Base-by-base conservation (phyloP, 139 green algal species). In the Closterium sp. region DNA sequence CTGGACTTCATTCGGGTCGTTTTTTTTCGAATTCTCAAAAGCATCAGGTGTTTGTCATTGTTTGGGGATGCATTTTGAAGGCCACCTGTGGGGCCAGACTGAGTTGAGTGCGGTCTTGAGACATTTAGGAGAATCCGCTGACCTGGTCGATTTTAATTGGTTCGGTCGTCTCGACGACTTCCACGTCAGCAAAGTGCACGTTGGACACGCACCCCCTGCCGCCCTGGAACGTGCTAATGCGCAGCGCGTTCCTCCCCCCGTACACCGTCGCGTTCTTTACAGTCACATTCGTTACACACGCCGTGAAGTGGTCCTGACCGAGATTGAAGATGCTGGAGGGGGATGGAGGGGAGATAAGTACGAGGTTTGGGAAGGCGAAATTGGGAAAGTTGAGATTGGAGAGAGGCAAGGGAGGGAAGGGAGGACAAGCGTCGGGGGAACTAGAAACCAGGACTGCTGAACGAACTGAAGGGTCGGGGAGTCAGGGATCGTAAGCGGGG, bases 141-240 rank as follows among this genome's bases (percentile, higher is more conserved):
- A 79, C 62, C 62, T 79, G 62, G 62, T 79, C 62, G 62, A 79
- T 79, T 79, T 79, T 79, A 0, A 79, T 79, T 79, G 62, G 62
- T 24, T 79, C 62, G 19, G 62, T 79, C 17, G 62, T 79, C 62
- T 79, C 62, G 62, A 79, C 27, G 17, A 79, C 62, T 13, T 79
- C 62, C 85, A 87, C 85, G 85, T 87, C 85, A 31, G 85, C n/a
- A 31, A 32, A 87, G 85, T 30, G 28, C 28, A 87, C 28, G 85
- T 87, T 87, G 28, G 28, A 87, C 9, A 87, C 22, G 28, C n/a
- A 32, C 85, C 85, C 85, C 22, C 85, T 28, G 19, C 85, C 85
- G 85, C 85, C 85, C 85, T 87, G 85, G 85, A 29, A 87, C 85
- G 85, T 87, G 28, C 28, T 87, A 32, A 87, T 87, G 85, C 85